These are phyloP conservation scores for Paulinella micropora DNA, from an alignment of 78 protist genomes.

Conservation along the genomic window DNA sequence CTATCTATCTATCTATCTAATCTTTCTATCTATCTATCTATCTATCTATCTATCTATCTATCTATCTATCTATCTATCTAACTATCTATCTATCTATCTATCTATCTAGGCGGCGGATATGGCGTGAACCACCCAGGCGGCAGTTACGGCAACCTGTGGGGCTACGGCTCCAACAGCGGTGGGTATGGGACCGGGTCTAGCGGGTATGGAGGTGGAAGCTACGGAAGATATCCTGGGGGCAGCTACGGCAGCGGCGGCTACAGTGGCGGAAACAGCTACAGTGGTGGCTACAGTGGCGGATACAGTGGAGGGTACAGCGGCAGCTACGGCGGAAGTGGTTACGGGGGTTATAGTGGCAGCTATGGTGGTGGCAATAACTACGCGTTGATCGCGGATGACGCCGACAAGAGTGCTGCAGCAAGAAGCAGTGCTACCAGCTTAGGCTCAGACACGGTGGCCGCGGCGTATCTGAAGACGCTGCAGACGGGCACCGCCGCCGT, in stretches of 20 bases:
- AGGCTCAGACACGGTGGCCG: no score
- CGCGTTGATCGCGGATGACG: neutral
- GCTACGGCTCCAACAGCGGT: neutral
- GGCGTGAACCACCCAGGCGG: no score
- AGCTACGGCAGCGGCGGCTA: neutral
- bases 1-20: no score
- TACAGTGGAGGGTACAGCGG: neutral
- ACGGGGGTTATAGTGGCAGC: neutral
- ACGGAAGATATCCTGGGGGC: neutral
- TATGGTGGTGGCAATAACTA: neutral
- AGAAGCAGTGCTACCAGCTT: neutral
- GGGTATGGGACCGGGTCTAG: neutral
- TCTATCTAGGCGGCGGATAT: no score
- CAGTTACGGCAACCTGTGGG: no score
- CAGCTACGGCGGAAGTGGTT: neutral
- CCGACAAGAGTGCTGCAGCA: neutral
- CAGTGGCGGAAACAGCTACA: neutral
- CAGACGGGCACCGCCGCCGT: no score
- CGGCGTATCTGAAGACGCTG: no score
- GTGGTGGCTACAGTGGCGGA: neutral
- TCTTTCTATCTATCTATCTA: no score
- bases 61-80: no score
- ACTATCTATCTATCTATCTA: no score
- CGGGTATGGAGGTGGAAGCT: neutral
- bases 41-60: no score